Evolutionary conservation across 1,284 basidiomycete genomes (phyloP).

Genomic region (Moesziomyces sp.): DNA sequence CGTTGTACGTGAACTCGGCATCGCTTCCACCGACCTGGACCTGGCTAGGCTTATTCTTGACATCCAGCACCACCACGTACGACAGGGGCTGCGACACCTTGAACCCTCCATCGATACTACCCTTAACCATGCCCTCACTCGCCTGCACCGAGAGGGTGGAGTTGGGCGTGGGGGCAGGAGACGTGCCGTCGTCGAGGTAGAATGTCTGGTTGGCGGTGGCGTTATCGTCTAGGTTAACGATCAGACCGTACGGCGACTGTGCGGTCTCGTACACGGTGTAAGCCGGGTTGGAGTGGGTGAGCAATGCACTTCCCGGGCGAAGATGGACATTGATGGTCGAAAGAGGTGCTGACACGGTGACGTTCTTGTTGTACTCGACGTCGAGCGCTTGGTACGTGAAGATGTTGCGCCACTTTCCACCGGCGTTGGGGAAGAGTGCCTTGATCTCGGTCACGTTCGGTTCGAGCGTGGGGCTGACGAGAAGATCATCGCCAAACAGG

Average conservation of each 20-base stretch:
- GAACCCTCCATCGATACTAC: slow-evolving; percentile 70
- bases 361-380: slow-evolving; percentile 69
- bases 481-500: slow-evolving; percentile 42
- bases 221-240: slow-evolving; percentile 70
- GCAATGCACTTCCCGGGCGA: slow-evolving; percentile 36
- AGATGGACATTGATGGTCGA: slow-evolving; percentile 62
- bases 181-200: slow-evolving; percentile 75
- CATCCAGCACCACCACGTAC: slow-evolving; percentile 72
- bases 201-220: slow-evolving; percentile 73
- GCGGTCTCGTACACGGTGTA: slow-evolving; percentile 51
- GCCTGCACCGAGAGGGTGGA: slow-evolving; percentile 29
- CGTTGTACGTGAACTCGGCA: slow-evolving; percentile 31
- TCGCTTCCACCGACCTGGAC: slow-evolving; percentile 17
- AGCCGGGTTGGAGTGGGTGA: slow-evolving; percentile 35
- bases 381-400: slow-evolving; percentile 75
- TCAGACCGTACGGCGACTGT: slow-evolving; percentile 29
- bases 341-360: slow-evolving; percentile 69
- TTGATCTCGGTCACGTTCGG: slow-evolving; percentile 52
- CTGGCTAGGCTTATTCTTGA: slow-evolving; percentile 33
- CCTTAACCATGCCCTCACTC: slow-evolving; percentile 8
- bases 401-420: slow-evolving; percentile 77
- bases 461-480: slow-evolving; percentile 50
- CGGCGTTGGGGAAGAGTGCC: slow-evolving; percentile 62
- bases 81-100: slow-evolving; percentile 70
- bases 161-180: slow-evolving; percentile 36